Base-by-base conservation (phyloP, 257 asterid species). In the Echium plantagineum region DNA sequence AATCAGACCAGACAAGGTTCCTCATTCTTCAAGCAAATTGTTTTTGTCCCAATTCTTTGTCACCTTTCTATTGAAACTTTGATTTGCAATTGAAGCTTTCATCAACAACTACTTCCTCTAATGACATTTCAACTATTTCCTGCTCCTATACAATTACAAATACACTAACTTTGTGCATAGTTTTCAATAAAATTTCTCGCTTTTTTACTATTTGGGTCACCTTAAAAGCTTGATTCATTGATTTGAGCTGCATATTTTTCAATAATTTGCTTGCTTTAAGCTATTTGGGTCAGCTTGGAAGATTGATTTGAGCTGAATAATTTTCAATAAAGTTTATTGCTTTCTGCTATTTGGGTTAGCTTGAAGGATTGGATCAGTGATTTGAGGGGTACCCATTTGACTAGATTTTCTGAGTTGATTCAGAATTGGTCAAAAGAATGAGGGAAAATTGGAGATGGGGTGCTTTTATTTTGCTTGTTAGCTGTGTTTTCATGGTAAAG, bases 1-100 rank as follows among this genome's bases (percentile, higher is more conserved):
- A 70, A 58, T 62, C 72, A 35, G 65, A 60, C 63, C 57, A 58
- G 17, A 3, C 9, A 20, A 35, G 15, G 21, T 24, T 28, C 77
- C 30, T 74, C 67, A 67, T 28, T 64, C 80, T 75, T 71, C 64
- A 68, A 28, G 7, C 32, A 28, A 28, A 28, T 74, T 68, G 68
- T 67, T 71, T 65, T 66, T 64, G 57, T 52, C 54, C 47, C 62
- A 59, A 65, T 72, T 72, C 60, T 52, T 35, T 12, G 55, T 67
- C 63, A 67, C 69, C 66, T 55, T 19, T 65, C 28, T 21, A 18
- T 53, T 42, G 76, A 75, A 65, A 24, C 26, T 62, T 69, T 55
- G 63, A 52, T 74, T 78, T 76, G 78, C 80, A 71, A 84, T 78
- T 1, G 1, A 24, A 24, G 26, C 26, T 24, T 24, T 24, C 26